phyloP scores from a whole-genome alignment of 192 early-diverging fungal genomes.

The Backusella morwellensis region DNA sequence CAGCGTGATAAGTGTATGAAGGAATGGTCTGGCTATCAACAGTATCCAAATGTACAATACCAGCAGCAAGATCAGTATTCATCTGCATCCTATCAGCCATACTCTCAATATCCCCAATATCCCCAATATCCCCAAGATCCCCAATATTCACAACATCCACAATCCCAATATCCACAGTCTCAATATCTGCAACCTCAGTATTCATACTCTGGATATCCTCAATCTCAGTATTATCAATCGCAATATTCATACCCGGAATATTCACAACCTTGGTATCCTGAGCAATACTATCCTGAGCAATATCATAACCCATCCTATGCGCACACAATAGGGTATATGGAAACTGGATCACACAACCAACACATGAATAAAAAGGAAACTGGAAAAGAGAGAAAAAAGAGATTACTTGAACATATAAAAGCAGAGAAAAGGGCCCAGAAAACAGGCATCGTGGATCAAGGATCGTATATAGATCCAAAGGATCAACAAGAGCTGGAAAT shows the following conservation, averaged over 20 bases:
- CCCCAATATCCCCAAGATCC: no score
- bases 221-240: background rate
- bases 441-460: background rate
- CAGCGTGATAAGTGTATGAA: background rate
- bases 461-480: background rate
- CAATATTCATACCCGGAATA: background rate
- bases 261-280: background rate
- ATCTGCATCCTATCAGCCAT: background rate
- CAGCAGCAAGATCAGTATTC: background rate
- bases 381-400: background rate
- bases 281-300: background rate
- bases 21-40: background rate
- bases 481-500: constrained; percentile 3
- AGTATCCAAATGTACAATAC: background rate
- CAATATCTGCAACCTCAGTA: background rate
- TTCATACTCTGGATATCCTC: background rate
- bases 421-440: background rate
- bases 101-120: background rate
- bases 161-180: background rate
- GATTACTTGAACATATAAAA: background rate
- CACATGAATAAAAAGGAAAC: background rate
- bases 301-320: background rate
- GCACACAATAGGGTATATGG: background rate
- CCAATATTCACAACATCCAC: background rate
- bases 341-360: background rate